Conservation (phyloP, 495 filamentous ascomycete species). For the Hypoxylon intermedium region DNA sequence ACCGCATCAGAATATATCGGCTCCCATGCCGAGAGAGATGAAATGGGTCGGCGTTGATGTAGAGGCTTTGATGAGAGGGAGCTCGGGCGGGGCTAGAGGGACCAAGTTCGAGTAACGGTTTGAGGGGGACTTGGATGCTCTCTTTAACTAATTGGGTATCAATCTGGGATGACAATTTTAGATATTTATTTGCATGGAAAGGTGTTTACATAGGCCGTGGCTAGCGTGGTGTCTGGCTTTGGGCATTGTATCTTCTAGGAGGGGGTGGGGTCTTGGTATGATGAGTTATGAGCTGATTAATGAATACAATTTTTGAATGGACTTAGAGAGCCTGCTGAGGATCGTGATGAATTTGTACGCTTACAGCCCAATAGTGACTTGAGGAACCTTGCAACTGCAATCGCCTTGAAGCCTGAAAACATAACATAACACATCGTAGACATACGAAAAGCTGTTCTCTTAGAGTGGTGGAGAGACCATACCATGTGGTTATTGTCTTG, state of each 20-base stretch:
- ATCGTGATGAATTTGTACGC: background rate
- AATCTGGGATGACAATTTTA: no score
- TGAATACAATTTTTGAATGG: background rate
- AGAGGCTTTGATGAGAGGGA: constrained; percentile 44
- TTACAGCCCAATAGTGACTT: no score
- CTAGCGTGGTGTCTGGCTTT: constrained; percentile 14
- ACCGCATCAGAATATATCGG: constrained; percentile 31
- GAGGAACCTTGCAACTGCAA: no score
- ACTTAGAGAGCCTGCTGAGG: background rate
- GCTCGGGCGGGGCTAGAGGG: constrained; percentile 26
- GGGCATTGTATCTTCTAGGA: constrained; percentile 3
- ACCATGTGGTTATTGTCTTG: no score
- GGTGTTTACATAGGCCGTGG: constrained; percentile 9
- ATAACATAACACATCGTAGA: no score
- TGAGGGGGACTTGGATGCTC: background rate
- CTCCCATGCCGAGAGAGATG: constrained; percentile 43
- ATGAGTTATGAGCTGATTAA: constrained; percentile 18
- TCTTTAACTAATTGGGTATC: no score
- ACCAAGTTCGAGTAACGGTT: constrained; percentile 9
- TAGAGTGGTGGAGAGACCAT: no score
- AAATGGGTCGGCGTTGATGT: constrained; percentile 51
- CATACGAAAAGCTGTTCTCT: no score
- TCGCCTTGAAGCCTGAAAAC: no score
- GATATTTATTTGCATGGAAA: constrained; percentile 14
- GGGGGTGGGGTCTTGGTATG: background rate